A percentile compares a stretch with the other conserved stretches of the same genome.
phyloP scores from a whole-genome alignment of 495 filamentous ascomycete genomes.

The Talaromyces thailandensis region DNA sequence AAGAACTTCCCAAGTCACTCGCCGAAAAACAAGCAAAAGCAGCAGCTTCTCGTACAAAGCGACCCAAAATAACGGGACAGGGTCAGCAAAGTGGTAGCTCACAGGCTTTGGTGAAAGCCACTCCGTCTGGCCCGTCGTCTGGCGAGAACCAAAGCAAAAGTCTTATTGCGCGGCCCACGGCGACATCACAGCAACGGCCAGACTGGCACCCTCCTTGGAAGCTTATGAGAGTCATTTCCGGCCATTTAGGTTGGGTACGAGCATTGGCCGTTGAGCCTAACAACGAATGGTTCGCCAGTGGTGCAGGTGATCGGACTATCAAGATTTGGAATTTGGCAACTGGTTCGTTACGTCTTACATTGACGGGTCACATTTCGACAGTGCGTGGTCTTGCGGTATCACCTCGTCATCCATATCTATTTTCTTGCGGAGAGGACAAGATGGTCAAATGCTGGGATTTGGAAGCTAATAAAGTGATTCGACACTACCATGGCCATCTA shows the following conservation, averaged over 20 bases:
- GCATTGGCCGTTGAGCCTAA: conserved; percentile 85
- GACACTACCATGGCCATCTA: conserved; percentile 96
- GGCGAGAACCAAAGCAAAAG: conserved; percentile 41
- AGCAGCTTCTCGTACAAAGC: conserved; percentile 45
- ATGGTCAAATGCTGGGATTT: conserved; percentile 99
- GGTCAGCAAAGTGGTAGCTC: conserved; percentile 32
- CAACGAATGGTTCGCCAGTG: conserved; percentile 97
- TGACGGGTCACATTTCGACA: conserved; percentile 96
- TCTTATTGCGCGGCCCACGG: conserved; percentile 57
- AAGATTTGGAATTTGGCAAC: conserved; percentile 98
- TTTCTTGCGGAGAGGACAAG: conserved; percentile 97
- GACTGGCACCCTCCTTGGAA: conserved; percentile 99
- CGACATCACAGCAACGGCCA: conserved; percentile 65
- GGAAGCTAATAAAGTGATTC: conserved; percentile 96
- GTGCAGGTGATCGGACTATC: conserved; percentile 92
- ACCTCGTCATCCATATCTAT: conserved; percentile 91
- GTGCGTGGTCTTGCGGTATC: conserved; percentile 91
- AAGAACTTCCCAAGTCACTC: conserved; percentile 72
- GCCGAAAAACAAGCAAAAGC: conserved; percentile 75
- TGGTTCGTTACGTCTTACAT: conserved; percentile 69
- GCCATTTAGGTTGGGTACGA: conserved; percentile 94
- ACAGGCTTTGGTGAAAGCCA: conserved; percentile 33
- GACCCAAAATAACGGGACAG: conserved; percentile 33
- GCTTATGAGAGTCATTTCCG: conserved; percentile 93
- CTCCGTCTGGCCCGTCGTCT: conserved; percentile 20